These are phyloP conservation scores for Filosporella fistucella DNA, from an alignment of 495 filamentous ascomycete species.

Conservation along the genomic window DNA sequence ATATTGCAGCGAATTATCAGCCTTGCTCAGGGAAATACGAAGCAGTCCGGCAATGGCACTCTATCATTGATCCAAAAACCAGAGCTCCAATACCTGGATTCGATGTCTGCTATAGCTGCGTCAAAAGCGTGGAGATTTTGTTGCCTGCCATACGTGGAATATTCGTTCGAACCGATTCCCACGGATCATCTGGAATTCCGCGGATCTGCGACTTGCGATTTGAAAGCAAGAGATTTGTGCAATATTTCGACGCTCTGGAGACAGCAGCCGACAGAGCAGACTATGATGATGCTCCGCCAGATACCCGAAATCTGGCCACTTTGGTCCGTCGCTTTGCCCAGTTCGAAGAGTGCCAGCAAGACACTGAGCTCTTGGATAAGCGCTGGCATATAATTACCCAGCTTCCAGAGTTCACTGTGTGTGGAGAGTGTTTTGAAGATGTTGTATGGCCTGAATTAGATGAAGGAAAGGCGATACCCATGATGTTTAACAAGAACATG, in stretches of 20 bases:
- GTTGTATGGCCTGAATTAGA: conserved; percentile 21
- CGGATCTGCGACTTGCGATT: conserved; percentile 45
- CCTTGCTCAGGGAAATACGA: conserved; percentile 49
- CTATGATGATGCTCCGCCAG: conserved; percentile 31
- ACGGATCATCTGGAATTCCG: conserved; percentile 25
- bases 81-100: conserved; percentile 48
- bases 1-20: conserved; percentile 33
- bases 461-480: conserved; percentile 17
- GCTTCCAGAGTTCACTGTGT: conserved; percentile 62
- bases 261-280: conserved; percentile 44
- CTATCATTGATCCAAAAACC: conserved; percentile 49
- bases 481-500: conserved; percentile 16
- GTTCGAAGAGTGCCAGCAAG: conserved; percentile 50
- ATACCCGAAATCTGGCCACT: conserved; percentile 43
- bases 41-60: conserved; percentile 51
- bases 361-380: conserved; percentile 38
- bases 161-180: conserved; percentile 34
- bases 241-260: conserved; percentile 60
- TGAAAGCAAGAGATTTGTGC: conserved; percentile 48
- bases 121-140: conserved; percentile 44
- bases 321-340: conserved; percentile 46
- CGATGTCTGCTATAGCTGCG: conserved; percentile 49
- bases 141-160: conserved; percentile 45
- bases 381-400: conserved; percentile 60
- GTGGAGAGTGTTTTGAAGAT: conserved; percentile 49